Base-by-base conservation (phyloP, 1,139 yeast species). In the Scheffersomyces insectosa region DNA sequence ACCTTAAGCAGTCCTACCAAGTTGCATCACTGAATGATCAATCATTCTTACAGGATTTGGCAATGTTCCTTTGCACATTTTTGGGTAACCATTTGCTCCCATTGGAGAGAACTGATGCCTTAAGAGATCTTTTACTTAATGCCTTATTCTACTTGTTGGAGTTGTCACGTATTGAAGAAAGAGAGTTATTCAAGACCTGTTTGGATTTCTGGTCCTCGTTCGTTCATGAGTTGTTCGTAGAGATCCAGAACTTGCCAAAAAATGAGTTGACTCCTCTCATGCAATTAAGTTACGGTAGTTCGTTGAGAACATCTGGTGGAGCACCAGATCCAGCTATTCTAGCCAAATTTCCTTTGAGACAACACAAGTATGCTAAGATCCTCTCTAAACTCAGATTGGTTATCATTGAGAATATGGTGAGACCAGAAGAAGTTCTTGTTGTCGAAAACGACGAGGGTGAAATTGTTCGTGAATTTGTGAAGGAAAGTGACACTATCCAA, bases 401-500 rank as follows among this genome's bases (percentile, higher is more conserved):
- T 14, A 86, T 93, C 63, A 93, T 93, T 57, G 98, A 91, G 66
- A 88, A 88, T 60, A 95, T 93, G 99, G 99, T 89, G 2, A 84
- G 96, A 64, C 99, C 99, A 1, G 99, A 93, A 68, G 99, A 93
- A 70, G 98, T 91, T 42, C 77, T 93, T 48, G 82, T 93, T 68
- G 97, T 91, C 41, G 99, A 95, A 66, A 93, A 93, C 62, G 99
- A 93, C 65, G 99, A 93, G 71, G 99, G 99, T 52, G 99, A 93
- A 69, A 93, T 93, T 65, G 99, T 95, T 35, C 82, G 99, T 63
- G 99, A 93, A 63, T 91, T 93, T 55, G 97, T 93, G 46, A 90
- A 88, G 63, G 99, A 93, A 67, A 85, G 95, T 63, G 99, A 93
- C 63, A 93, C 99, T 11, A 93, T 93, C 60, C 96, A 93, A 56